A percentile compares a stretch with the other conserved stretches of the same genome.
These are phyloP conservation scores for Eimeria necatrix DNA, from an alignment of 169 alveolate species.

Conservation along the genomic window DNA sequence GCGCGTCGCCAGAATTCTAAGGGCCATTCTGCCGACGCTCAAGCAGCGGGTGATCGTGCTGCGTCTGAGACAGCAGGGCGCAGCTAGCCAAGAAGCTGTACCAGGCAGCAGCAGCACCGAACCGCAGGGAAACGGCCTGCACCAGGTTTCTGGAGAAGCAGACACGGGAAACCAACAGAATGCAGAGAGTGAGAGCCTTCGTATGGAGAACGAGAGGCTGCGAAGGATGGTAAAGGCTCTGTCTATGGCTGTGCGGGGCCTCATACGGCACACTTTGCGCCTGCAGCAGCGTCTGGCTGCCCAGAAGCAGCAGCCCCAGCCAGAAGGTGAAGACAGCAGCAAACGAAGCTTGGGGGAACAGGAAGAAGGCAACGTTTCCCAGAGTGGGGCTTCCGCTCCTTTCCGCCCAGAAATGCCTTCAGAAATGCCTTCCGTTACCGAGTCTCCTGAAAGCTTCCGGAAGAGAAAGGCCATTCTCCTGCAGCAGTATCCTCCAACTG, in stretches of 20 bases:
- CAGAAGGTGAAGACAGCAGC: neutral
- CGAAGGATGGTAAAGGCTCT: neutral
- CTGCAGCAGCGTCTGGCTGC: neutral
- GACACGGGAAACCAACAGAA: neutral
- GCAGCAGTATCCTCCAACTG: neutral
- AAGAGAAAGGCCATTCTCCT: neutral
- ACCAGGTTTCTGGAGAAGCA: no score
- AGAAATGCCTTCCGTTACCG: neutral
- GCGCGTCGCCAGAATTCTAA: neutral
- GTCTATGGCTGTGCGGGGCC: constrained; percentile 13
- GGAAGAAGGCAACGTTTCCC: no score
- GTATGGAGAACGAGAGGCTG: neutral
- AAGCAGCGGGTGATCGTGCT: neutral
- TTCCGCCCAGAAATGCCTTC: neutral
- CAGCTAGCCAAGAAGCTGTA: neutral
- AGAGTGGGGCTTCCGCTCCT: no score
- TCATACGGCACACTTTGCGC: neutral
- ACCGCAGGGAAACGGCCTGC: neutral
- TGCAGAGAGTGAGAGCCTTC: neutral
- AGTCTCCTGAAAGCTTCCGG: neutral
- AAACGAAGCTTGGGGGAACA: no score
- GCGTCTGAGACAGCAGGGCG: neutral
- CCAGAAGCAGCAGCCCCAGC: neutral
- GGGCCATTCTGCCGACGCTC: neutral
- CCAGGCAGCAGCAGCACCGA: neutral